A percentile compares a stretch with the other conserved stretches of the same genome.
phyloP scores from a whole-genome alignment of 129 eudicot genomes.

The Flaveria robusta region DNA sequence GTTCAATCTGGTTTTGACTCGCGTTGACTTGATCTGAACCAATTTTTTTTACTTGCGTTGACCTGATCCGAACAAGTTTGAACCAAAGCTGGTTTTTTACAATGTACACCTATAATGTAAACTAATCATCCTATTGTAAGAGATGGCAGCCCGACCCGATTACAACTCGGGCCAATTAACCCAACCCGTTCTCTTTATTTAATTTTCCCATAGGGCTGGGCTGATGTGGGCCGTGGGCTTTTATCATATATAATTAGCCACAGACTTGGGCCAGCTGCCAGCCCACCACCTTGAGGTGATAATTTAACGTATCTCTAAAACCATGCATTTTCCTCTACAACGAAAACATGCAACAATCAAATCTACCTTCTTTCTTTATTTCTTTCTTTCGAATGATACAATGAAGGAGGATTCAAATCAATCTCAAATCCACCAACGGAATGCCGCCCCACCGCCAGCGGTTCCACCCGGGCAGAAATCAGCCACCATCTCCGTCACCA shows the following conservation, averaged over 20 bases:
- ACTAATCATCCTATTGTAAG: too few species aligned
- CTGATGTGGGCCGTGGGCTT: neutral
- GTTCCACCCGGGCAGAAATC: slow-evolving; percentile 8
- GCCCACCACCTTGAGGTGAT: slow-evolving; percentile 4
- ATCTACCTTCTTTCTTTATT: neutral
- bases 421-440: slow-evolving; percentile 38
- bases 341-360: neutral
- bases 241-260: neutral
- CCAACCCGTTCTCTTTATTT: too few species aligned
- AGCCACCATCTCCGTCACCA: slow-evolving; percentile 11
- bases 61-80: too few species aligned
- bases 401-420: slow-evolving; percentile 28
- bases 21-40: too few species aligned
- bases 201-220: too few species aligned
- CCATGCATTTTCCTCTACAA: slow-evolving; percentile 3
- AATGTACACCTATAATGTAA: too few species aligned
- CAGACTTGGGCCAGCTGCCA: neutral
- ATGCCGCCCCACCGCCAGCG: slow-evolving; percentile 20
- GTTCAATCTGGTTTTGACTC: too few species aligned
- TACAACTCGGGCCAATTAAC: too few species aligned
- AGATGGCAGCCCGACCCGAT: too few species aligned
- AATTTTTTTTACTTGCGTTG: too few species aligned
- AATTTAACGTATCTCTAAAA: slow-evolving; percentile 13
- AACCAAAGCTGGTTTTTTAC: too few species aligned
- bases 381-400: slow-evolving; percentile 11